Conservation (phyloP, 768 basidiomycete genomes). For the Coprinellus micaceus region DNA sequence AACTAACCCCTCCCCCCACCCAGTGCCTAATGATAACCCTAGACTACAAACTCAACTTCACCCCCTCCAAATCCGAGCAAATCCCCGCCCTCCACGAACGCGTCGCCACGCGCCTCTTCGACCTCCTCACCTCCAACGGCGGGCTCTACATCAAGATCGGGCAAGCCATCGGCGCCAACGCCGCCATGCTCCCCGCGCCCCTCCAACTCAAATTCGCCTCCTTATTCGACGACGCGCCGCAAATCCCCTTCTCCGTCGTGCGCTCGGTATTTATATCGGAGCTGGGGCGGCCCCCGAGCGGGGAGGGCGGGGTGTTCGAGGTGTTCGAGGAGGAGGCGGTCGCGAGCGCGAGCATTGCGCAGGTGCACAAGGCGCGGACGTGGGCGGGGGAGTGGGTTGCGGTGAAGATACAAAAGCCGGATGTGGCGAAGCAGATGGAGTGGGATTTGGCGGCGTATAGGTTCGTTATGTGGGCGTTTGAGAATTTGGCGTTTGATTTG, state of each 20-base stretch:
- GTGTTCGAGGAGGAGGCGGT: slow-evolving; percentile 72
- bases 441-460: slow-evolving; percentile 75
- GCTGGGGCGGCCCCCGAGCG: slow-evolving; percentile 61
- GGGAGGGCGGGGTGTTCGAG: slow-evolving; percentile 73
- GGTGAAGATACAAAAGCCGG: slow-evolving; percentile 91
- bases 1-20: background rate
- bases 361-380: slow-evolving; percentile 77
- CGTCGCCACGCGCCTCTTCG: slow-evolving; percentile 72
- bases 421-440: slow-evolving; percentile 80
- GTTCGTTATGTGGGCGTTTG: slow-evolving; percentile 76
- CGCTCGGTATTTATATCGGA: slow-evolving; percentile 64
- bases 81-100: slow-evolving; percentile 84
- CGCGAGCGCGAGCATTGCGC: slow-evolving; percentile 89
- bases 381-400: slow-evolving; percentile 73
- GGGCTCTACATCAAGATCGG: slow-evolving; percentile 86
- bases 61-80: slow-evolving; percentile 58
- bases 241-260: slow-evolving; percentile 70
- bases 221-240: slow-evolving; percentile 87
- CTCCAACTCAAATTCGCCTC: slow-evolving; percentile 79
- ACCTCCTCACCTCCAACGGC: slow-evolving; percentile 78
- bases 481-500: slow-evolving; percentile 78
- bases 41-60: slow-evolving; percentile 90
- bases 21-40: slow-evolving; percentile 68
- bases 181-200: slow-evolving; percentile 76
- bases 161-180: slow-evolving; percentile 82